Conservation (phyloP, 2,329 filamentous ascomycete species). For the Ophiostoma tasmaniense region DNA sequence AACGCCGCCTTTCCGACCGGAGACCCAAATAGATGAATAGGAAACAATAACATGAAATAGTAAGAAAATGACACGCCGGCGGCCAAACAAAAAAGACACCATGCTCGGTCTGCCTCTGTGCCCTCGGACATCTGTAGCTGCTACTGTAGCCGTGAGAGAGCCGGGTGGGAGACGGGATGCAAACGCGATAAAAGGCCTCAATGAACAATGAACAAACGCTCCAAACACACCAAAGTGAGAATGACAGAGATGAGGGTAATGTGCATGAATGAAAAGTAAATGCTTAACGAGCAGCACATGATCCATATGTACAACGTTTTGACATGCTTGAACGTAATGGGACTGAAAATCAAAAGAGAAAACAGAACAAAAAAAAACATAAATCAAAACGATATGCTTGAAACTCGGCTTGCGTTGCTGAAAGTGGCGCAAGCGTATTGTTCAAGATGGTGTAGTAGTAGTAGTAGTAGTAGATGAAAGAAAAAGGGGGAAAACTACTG, state of each 20-base stretch:
- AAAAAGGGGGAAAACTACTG: neutral
- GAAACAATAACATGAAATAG: neutral
- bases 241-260: neutral
- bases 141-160: neutral
- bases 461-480: neutral
- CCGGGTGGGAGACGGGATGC: neutral
- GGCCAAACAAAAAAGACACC: neutral
- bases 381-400: neutral
- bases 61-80: neutral
- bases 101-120: neutral
- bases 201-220: neutral
- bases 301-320: neutral
- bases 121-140: neutral
- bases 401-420: slow-evolving; percentile 8
- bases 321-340: neutral
- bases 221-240: neutral
- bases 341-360: neutral
- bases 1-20: neutral
- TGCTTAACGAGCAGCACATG: neutral
- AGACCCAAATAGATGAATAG: neutral
- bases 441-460: neutral
- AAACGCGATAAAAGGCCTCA: neutral
- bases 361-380: neutral
- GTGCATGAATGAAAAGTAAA: neutral
- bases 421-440: slow-evolving; percentile 4